Evolutionary conservation across 345 rosid species (phyloP).

Genomic region (Geranium rotundifolium): DNA sequence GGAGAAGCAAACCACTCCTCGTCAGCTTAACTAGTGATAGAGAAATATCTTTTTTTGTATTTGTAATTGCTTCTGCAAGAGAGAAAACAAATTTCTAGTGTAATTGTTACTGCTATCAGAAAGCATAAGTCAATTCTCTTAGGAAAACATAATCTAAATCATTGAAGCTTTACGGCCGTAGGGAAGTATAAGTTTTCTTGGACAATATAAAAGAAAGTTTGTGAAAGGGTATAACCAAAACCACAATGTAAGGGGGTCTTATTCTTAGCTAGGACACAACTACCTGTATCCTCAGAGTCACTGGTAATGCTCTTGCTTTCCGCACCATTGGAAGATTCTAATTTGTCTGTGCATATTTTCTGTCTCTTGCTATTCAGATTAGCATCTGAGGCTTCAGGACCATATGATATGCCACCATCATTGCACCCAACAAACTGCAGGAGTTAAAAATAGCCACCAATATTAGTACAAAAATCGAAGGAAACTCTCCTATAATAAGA

Average conservation of each 20-base stretch:
- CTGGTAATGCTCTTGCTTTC: constrained; percentile 10
- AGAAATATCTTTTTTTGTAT: constrained; percentile 20
- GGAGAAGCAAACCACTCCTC: constrained; percentile 73
- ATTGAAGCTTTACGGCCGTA: too few relatives aligned
- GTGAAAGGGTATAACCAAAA: not conserved
- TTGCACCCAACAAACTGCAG: constrained; percentile 31
- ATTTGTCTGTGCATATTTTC: constrained; percentile 31
- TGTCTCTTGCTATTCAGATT: constrained; percentile 33
- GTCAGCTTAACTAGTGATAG: constrained; percentile 84
- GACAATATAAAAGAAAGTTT: too few relatives aligned
- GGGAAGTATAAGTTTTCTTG: too few relatives aligned
- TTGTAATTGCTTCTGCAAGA: constrained; percentile 15
- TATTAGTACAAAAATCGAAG: not conserved
- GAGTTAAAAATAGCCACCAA: not conserved
- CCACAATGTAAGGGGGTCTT: not conserved
- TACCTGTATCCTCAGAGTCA: constrained; percentile 29
- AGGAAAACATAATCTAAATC: not conserved
- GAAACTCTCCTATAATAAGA: not conserved
- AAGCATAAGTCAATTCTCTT: constrained; percentile 6
- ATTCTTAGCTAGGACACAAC: not conserved
- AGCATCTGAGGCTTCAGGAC: constrained; percentile 17
- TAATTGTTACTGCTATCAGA: not conserved
- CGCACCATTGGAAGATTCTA: constrained; percentile 3
- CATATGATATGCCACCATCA: constrained; percentile 14
- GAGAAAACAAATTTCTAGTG: constrained; percentile 11